phyloP scores from a whole-genome alignment of 2,329 filamentous ascomycete genomes.

The Alternaria ethzedia region DNA sequence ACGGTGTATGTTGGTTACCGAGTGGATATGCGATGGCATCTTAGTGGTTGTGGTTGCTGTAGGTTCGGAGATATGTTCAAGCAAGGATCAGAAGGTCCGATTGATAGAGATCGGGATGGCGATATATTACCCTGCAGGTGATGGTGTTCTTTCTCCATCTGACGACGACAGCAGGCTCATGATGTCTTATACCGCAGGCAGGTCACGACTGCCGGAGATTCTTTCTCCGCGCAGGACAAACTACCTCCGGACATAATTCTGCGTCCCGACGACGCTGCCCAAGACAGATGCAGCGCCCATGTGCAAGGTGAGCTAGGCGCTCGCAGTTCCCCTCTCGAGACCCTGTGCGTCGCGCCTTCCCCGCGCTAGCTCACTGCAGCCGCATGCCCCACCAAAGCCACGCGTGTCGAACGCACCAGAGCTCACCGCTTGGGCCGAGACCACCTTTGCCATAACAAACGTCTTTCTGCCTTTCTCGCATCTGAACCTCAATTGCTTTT shows the following conservation, averaged over 20 bases:
- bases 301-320: not conserved
- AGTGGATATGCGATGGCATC: constrained; percentile 35
- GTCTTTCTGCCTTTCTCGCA: not conserved
- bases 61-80: not conserved
- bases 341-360: constrained; percentile 26
- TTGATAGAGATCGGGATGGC: not conserved
- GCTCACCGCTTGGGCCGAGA: constrained; percentile 22
- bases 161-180: not conserved
- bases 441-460: constrained; percentile 13
- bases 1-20: constrained; percentile 37
- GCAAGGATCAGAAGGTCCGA: not conserved
- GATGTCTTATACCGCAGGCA: not conserved
- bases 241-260: not conserved
- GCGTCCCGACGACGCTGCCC: not conserved
- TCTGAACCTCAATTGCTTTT: not conserved
- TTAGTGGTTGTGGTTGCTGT: not conserved
- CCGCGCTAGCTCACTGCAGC: constrained; percentile 23
- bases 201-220: not conserved
- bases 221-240: not conserved
- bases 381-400: constrained; percentile 18
- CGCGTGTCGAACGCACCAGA: constrained; percentile 18
- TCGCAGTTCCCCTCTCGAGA: constrained; percentile 13
- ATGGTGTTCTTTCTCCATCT: not conserved
- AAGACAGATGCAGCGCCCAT: not conserved
- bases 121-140: not conserved